These are phyloP conservation scores for Pseudotulostoma volvatum DNA, from an alignment of 495 filamentous ascomycete genomes.

Conservation along the genomic window DNA sequence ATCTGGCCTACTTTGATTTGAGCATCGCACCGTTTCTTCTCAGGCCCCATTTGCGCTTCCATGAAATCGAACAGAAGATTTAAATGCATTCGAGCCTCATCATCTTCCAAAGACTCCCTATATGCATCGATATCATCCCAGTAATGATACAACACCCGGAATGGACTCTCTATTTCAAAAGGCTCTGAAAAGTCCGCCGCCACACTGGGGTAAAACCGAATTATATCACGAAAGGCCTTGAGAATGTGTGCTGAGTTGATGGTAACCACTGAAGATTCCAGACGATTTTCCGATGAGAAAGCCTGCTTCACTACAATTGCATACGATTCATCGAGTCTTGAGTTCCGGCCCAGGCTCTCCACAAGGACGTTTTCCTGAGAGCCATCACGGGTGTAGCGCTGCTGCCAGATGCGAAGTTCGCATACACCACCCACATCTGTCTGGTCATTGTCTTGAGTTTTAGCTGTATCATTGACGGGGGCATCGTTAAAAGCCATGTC, in stretches of 20 bases:
- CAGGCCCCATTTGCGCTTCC: neutral
- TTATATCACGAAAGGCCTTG: neutral
- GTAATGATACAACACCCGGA: neutral
- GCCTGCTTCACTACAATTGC: neutral
- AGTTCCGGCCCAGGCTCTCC: neutral
- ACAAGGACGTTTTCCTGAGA: neutral
- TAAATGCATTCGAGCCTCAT: neutral
- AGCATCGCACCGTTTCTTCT: neutral
- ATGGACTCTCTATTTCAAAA: neutral
- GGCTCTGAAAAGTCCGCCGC: neutral
- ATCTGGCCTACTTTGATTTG: neutral
- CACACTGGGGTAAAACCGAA: neutral
- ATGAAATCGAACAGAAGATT: neutral
- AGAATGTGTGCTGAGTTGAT: neutral
- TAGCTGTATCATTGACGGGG: no score
- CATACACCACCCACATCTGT: neutral
- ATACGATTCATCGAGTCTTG: neutral
- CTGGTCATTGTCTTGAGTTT: no score
- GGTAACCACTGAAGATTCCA: neutral
- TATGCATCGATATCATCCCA: neutral
- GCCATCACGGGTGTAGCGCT: neutral
- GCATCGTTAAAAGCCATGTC: no score
- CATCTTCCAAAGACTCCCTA: neutral
- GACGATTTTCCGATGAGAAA: neutral
- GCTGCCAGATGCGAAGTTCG: constrained; percentile 5